Evolutionary conservation across 345 rosid genomes (phyloP), one percentile per base, ranked within the genome.

Genomic region (Camelina hispida): DNA sequence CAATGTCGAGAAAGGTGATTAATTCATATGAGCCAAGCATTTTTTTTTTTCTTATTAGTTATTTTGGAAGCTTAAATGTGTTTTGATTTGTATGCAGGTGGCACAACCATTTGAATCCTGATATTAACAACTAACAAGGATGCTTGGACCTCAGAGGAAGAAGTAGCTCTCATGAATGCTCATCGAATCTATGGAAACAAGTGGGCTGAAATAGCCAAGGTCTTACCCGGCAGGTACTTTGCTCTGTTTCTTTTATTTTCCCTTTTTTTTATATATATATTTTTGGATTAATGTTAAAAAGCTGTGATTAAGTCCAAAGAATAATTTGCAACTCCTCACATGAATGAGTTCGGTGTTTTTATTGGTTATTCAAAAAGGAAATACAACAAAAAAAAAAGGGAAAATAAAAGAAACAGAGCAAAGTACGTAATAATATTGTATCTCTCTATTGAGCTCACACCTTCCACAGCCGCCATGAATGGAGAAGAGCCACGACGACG

Each of bases 91-190:
- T 78, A 32, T 83, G 63, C 81, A 96, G 99, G 84, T 96, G 99
- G 99, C 97, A 95, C 84, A 95, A 95, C 85, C 99, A 95, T 84
- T 89, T 95, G 83, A 90, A 95, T 85, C 99, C 99, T 40, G 89
- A 83, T 61, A 95, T 95, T 57, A 92, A 89, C 79, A 95, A 95
- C 92, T 57, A 92, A 89, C 79, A 95, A 88, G 81, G 97, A 90
- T 55, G 98, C 99, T 43, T 95, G 99, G 98, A 89, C 94, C 2
- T 54, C 83, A 28, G 98, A 90, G 52, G 99, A 95, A 85, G 99
- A 95, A 77, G 46, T 80, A 75, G 82, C 85, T 67, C 96, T 95
- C 56, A 80, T 95, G 96, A 77, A 87, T 62, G 93, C 97, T 50
- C 99, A 95, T 85, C 77, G 68, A 37, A 46, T 67, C 16, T 78